These are phyloP conservation scores for Calonectria ilicicola DNA, from an alignment of 2,329 filamentous ascomycete species.

Conservation along the genomic window DNA sequence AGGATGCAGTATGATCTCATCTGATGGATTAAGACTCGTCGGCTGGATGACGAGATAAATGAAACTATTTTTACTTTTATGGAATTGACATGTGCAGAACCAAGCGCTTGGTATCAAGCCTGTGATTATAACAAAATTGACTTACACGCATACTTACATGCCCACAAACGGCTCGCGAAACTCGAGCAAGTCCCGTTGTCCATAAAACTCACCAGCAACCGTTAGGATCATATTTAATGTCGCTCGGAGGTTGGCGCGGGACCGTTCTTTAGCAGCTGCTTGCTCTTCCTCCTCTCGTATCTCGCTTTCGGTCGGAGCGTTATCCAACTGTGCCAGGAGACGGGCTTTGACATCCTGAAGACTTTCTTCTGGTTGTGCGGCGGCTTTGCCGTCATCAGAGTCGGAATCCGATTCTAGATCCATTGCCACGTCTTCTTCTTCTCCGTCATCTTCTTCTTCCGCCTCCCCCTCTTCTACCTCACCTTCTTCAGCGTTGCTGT, in stretches of 20 bases:
- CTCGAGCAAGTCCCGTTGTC: slow-evolving; percentile 86
- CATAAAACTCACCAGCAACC: slow-evolving; percentile 88
- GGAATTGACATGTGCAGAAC: not conserved
- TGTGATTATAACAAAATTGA: not conserved
- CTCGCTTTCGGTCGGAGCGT: slow-evolving; percentile 37
- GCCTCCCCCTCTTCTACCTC: slow-evolving; percentile 42
- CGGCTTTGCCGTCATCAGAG: slow-evolving; percentile 52
- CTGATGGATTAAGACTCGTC: slow-evolving; percentile 24
- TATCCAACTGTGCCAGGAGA: slow-evolving; percentile 60
- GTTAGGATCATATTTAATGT: slow-evolving; percentile 94
- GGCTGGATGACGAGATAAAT: slow-evolving; percentile 27
- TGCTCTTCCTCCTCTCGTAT: slow-evolving; percentile 38
- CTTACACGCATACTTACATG: slow-evolving; percentile 46
- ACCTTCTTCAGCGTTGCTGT: slow-evolving; percentile 38
- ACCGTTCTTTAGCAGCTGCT: slow-evolving; percentile 47
- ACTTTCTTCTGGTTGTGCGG: slow-evolving; percentile 45
- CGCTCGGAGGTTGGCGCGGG: slow-evolving; percentile 68
- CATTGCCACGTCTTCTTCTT: slow-evolving; percentile 53
- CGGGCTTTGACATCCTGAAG: slow-evolving; percentile 62
- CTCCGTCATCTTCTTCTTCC: slow-evolving; percentile 44
- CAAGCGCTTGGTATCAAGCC: not conserved
- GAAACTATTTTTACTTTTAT: slow-evolving; percentile 15
- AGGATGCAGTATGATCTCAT: slow-evolving; percentile 10
- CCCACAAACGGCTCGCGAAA: slow-evolving; percentile 73
- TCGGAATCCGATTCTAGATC: slow-evolving; percentile 53